Percentiles rank a stretch among this genome's conserved stretches.
Conservation (phyloP, 192 early-diverging fungal species). For the Paraglomus occultum region DNA sequence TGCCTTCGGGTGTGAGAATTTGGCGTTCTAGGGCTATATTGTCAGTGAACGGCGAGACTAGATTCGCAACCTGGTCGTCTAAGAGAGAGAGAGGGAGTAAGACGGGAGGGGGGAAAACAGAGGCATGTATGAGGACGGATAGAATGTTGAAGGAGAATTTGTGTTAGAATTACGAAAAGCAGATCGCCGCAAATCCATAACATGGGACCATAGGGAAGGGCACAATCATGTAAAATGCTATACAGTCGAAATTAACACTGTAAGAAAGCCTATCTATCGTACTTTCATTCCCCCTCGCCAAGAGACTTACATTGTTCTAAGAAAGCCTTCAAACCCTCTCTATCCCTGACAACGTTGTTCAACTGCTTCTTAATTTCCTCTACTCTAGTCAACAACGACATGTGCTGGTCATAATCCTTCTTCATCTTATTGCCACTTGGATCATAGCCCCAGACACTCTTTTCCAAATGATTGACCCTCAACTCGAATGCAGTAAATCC, state of each 20-base stretch:
- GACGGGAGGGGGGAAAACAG: slow-evolving; percentile 16
- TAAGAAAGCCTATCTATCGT: too few species aligned
- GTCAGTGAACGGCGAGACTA: slow-evolving; percentile 22
- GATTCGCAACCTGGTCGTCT: slow-evolving; percentile 22
- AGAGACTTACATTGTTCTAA: slow-evolving; percentile 38
- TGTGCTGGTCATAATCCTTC: slow-evolving; percentile 4
- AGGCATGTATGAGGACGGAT: slow-evolving; percentile 30
- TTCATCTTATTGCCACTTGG: slow-evolving; percentile 1
- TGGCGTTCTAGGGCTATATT: slow-evolving; percentile 36
- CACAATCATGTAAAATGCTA: too few species aligned
- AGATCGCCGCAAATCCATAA: not conserved
- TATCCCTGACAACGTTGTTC: slow-evolving; percentile 28
- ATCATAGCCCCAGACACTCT: slow-evolving; percentile 18
- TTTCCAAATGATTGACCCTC: slow-evolving; percentile 28
- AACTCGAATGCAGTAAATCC: slow-evolving; percentile 10
- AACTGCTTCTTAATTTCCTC: slow-evolving; percentile 34
- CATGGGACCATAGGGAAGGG: too few species aligned
- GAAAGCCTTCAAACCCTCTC: slow-evolving; percentile 36
- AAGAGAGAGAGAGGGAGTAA: too few species aligned
- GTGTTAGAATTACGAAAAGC: slow-evolving; percentile 33
- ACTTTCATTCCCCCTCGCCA: not conserved
- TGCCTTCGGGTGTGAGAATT: slow-evolving; percentile 38
- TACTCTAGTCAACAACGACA: slow-evolving; percentile 23
- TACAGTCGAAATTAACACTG: too few species aligned
- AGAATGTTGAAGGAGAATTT: slow-evolving; percentile 5